These are phyloP conservation scores for Rhizophagus sp. DNA, from an alignment of 192 early-diverging fungal genomes.

Conservation along the genomic window DNA sequence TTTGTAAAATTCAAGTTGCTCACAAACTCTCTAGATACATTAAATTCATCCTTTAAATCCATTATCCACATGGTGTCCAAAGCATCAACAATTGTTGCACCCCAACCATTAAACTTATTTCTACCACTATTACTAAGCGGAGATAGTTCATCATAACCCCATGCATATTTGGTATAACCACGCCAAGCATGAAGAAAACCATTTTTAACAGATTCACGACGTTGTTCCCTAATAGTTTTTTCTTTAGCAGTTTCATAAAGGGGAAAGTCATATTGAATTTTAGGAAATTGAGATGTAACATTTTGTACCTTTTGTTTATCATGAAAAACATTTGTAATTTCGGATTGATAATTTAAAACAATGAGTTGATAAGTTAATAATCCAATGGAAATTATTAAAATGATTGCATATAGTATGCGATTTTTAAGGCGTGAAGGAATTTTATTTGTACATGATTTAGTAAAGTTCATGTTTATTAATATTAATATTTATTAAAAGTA, in stretches of 20 bases:
- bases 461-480: too few species aligned
- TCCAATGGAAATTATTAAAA: too few species aligned
- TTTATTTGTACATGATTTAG: too few species aligned
- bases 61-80: conserved; percentile 88
- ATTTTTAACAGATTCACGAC: conserved; percentile 49
- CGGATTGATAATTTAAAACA: too few species aligned
- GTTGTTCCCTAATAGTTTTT: neutral
- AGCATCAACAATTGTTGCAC: conserved; percentile 80
- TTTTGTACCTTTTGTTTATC: too few species aligned
- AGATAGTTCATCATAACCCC: conserved; percentile 71
- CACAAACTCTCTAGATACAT: conserved; percentile 68
- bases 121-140: conserved; percentile 40
- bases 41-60: conserved; percentile 79
- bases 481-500: too few species aligned
- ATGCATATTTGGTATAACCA: conserved; percentile 76
- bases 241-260: neutral
- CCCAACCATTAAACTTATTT: conserved; percentile 58
- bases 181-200: conserved; percentile 72
- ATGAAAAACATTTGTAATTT: too few species aligned
- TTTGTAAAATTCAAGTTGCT: conserved; percentile 57
- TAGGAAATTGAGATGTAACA: neutral
- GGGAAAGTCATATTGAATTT: neutral
- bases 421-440: too few species aligned
- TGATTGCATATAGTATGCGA: too few species aligned
- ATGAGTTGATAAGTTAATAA: too few species aligned